phyloP scores from a whole-genome alignment of 352 stramenopile species.

The Pythium folliculosum region DNA sequence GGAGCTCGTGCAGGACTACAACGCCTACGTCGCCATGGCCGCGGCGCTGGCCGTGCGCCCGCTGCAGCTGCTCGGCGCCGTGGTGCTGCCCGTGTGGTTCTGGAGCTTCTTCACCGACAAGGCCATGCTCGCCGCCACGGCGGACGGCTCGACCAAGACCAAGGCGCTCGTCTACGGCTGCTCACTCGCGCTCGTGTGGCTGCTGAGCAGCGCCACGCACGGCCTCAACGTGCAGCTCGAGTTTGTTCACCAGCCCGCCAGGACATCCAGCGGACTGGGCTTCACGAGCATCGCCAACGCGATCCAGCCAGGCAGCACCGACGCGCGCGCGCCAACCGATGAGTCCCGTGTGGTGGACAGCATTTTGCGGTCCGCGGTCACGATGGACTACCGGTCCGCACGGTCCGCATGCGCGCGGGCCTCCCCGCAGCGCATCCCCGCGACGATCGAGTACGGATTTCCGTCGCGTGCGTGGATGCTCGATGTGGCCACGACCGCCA shows the following conservation, averaged over 20 bases:
- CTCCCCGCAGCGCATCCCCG: slow-evolving; percentile 47
- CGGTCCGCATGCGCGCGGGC: slow-evolving; percentile 35
- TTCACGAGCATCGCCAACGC: slow-evolving; percentile 5
- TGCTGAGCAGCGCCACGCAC: slow-evolving; percentile 70
- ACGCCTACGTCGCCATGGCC: slow-evolving; percentile 41
- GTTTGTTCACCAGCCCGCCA: not conserved
- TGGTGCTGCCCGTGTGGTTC: slow-evolving; percentile 52
- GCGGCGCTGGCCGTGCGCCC: slow-evolving; percentile 45
- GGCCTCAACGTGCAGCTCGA: slow-evolving; percentile 49
- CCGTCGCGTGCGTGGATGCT: slow-evolving; percentile 47
- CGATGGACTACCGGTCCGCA: slow-evolving; percentile 18
- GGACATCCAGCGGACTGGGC: not conserved
- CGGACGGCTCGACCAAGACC: slow-evolving; percentile 18
- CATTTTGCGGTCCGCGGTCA: slow-evolving; percentile 39
- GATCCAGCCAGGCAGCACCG: not conserved
- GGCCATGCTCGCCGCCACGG: slow-evolving; percentile 44
- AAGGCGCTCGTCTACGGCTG: slow-evolving; percentile 29
- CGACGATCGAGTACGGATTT: slow-evolving; percentile 55
- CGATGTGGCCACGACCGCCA: not conserved
- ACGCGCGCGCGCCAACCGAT: not conserved
- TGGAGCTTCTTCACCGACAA: slow-evolving; percentile 56
- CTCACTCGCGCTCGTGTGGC: slow-evolving; percentile 43
- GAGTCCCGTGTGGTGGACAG: slow-evolving; percentile 6
- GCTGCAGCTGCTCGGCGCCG: slow-evolving; percentile 45
- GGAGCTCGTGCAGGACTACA: slow-evolving; percentile 29